Evolutionary conservation across 495 filamentous ascomycete species (phyloP).

Genomic region (Penicillium goetzii): DNA sequence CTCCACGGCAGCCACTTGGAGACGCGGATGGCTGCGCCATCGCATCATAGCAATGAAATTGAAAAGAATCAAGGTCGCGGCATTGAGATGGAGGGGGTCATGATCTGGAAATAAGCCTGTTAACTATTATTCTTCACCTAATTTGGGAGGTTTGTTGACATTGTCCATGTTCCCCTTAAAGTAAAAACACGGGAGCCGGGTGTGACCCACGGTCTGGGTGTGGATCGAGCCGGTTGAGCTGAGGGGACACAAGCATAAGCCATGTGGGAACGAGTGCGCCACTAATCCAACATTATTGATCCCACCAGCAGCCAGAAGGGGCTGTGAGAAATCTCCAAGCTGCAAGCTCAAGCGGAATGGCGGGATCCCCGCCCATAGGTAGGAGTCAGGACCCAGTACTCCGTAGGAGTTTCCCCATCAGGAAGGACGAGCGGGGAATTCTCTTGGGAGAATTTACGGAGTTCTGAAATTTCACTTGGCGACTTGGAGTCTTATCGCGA

Average conservation of each 20-base stretch:
- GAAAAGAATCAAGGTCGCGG: background rate
- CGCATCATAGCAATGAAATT: background rate
- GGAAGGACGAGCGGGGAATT: constrained; percentile 17
- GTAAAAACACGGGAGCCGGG: constrained; percentile 1
- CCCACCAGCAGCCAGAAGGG: background rate
- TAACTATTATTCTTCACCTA: background rate
- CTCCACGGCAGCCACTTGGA: constrained; percentile 16
- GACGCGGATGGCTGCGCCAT: constrained; percentile 10
- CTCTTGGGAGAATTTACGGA: background rate
- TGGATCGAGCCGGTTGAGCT: background rate
- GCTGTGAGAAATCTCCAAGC: background rate
- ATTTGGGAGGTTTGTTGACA: background rate
- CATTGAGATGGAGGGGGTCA: background rate
- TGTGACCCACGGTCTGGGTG: background rate
- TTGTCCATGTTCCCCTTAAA: background rate
- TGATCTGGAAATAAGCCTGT: background rate
- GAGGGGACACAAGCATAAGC: constrained; percentile 11
- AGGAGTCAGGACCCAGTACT: too few species aligned
- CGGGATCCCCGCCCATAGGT: background rate
- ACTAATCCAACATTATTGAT: background rate
- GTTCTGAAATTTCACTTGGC: background rate
- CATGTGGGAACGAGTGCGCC: constrained; percentile 14
- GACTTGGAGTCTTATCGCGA: background rate
- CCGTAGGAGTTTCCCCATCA: constrained; percentile 15
- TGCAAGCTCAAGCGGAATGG: background rate